These are phyloP conservation scores for Aurinia saxatilis DNA, from an alignment of 345 rosid genomes.

Conservation along the genomic window DNA sequence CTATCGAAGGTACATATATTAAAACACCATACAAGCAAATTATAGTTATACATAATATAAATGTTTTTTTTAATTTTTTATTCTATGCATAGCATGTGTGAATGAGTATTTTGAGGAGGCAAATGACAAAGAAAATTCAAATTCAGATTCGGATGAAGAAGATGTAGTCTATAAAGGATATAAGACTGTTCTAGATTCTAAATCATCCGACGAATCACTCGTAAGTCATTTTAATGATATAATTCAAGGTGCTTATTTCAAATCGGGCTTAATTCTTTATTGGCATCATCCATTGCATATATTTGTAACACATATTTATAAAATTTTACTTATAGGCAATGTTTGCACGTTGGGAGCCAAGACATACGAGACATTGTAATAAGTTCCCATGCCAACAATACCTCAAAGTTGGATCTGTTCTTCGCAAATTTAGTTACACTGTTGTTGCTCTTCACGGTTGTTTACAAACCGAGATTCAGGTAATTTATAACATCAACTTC, in stretches of 20 bases:
- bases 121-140: slow-evolving; percentile 24
- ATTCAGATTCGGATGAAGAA: slow-evolving; percentile 30
- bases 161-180: slow-evolving; percentile 63
- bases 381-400: slow-evolving; percentile 67
- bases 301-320: too few species aligned
- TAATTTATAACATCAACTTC: background rate
- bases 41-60: background rate
- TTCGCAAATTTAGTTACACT: slow-evolving; percentile 73
- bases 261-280: background rate
- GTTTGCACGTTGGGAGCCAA: slow-evolving; percentile 85
- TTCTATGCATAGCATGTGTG: slow-evolving; percentile 45
- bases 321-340: slow-evolving; percentile 46
- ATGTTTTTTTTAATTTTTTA: background rate
- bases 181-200: slow-evolving; percentile 67
- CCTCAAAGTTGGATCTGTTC: slow-evolving; percentile 68
- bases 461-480: slow-evolving; percentile 82
- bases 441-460: slow-evolving; percentile 87
- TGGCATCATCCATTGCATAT: background rate
- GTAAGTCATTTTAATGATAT: slow-evolving; percentile 37
- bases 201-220: slow-evolving; percentile 65
- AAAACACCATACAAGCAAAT: background rate
- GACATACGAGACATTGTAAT: slow-evolving; percentile 46
- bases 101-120: slow-evolving; percentile 41
- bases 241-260: background rate
- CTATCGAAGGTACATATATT: slow-evolving; percentile 47